Evolutionary conservation across 2,329 filamentous ascomycete species (phyloP).

Genomic region (Fusarium sp.): DNA sequence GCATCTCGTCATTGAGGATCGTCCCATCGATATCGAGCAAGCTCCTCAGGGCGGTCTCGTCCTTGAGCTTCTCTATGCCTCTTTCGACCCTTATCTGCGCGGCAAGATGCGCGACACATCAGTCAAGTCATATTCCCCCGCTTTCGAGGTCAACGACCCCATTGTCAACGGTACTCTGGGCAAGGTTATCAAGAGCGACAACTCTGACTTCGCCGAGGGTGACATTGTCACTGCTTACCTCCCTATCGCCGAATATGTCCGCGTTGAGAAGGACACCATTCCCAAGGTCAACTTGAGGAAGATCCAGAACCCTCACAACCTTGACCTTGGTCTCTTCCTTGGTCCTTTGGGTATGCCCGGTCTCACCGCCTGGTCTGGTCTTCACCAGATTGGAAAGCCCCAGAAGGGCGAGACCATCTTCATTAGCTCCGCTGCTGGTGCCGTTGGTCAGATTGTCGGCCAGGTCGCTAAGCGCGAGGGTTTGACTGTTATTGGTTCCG

Average conservation of each 20-base stretch:
- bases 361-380: slow-evolving; percentile 76
- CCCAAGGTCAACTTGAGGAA: slow-evolving; percentile 55
- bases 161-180: slow-evolving; percentile 73
- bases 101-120: slow-evolving; percentile 76
- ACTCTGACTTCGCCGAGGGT: slow-evolving; percentile 70
- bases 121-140: slow-evolving; percentile 66
- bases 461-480: slow-evolving; percentile 87
- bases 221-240: slow-evolving; percentile 71
- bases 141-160: slow-evolving; percentile 69
- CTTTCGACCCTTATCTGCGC: slow-evolving; percentile 87
- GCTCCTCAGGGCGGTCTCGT: slow-evolving; percentile 73
- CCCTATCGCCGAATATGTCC: slow-evolving; percentile 77
- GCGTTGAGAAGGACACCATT: slow-evolving; percentile 58
- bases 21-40: slow-evolving; percentile 71
- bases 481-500: slow-evolving; percentile 81
- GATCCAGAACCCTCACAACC: slow-evolving; percentile 75
- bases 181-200: slow-evolving; percentile 77
- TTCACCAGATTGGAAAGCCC: slow-evolving; percentile 72
- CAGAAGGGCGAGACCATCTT: slow-evolving; percentile 81
- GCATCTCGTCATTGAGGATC: slow-evolving; percentile 74
- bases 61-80: slow-evolving; percentile 77
- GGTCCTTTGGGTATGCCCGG: slow-evolving; percentile 74
- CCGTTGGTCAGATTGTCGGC: slow-evolving; percentile 84
- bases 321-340: slow-evolving; percentile 75
- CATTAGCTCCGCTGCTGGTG: slow-evolving; percentile 81